A percentile compares a stretch with the other conserved stretches of the same genome.
These are phyloP conservation scores for Adenanthera pavonina DNA, from an alignment of 306 rosid species.

Conservation along the genomic window DNA sequence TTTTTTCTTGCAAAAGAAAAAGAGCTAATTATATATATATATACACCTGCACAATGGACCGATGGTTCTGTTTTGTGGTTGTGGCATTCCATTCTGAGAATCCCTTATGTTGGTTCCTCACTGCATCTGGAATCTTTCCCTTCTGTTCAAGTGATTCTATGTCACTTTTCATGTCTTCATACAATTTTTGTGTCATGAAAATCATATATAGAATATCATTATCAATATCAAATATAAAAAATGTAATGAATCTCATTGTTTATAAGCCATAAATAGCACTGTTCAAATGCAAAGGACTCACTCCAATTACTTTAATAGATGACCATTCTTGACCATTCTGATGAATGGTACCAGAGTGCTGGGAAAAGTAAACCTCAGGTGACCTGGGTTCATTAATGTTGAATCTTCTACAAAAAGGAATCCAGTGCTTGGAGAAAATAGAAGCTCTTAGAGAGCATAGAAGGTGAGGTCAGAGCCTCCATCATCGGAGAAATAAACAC, in stretches of 20 bases:
- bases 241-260: too few relatives aligned
- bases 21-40: not conserved
- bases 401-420: conserved; percentile 68
- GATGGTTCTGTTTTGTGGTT: conserved; percentile 66
- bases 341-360: not conserved
- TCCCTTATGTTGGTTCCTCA: conserved; percentile 46
- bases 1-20: not conserved
- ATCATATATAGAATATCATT: not conserved
- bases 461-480: conserved; percentile 70
- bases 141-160: conserved; percentile 47
- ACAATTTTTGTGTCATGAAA: conserved; percentile 49
- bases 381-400: conserved; percentile 62
- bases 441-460: conserved; percentile 71
- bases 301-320: conserved; percentile 49
- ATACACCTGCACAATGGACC: conserved; percentile 61
- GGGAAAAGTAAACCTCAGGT: conserved; percentile 60
- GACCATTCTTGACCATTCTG: conserved; percentile 37
- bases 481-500: conserved; percentile 72
- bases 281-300: too few relatives aligned
- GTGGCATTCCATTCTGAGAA: conserved; percentile 66
- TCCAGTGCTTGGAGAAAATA: conserved; percentile 63
- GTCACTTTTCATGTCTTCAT: conserved; percentile 69
- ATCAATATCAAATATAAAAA: too few relatives aligned
- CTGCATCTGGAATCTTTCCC: conserved; percentile 51
- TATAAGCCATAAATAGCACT: too few relatives aligned